These are phyloP conservation scores for Breviolum minutum DNA, from an alignment of 73 alveolate genomes.

Conservation along the genomic window DNA sequence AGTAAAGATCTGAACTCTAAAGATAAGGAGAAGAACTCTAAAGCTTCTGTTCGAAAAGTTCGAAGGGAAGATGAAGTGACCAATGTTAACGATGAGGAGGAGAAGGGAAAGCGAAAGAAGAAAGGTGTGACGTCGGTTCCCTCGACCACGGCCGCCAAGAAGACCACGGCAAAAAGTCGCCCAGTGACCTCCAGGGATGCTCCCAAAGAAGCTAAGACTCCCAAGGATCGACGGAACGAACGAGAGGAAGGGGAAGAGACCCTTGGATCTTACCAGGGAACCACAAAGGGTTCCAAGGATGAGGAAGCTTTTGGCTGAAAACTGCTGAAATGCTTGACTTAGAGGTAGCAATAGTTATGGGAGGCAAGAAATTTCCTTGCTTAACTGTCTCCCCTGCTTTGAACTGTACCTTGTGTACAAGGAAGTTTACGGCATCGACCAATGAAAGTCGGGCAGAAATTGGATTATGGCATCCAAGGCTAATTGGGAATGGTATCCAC, in stretches of 20 bases:
- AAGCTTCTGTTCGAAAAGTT: not conserved
- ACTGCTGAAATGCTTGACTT: not conserved
- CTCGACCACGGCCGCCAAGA: constrained; percentile 7
- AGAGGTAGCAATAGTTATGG: not conserved
- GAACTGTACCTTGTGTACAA: too few relatives aligned
- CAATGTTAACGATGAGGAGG: not conserved
- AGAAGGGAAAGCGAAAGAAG: not conserved
- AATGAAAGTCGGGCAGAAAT: too few relatives aligned
- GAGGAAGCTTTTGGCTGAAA: not conserved
- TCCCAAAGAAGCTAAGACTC: constrained; percentile 41
- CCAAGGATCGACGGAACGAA: constrained; percentile 6
- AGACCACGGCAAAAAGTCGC: constrained; percentile 44
- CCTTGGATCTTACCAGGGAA: not conserved
- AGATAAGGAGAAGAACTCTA: not conserved
- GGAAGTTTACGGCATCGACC: too few relatives aligned
- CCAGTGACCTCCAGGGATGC: constrained; percentile 58
- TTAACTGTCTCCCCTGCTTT: not conserved
- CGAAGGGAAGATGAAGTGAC: not conserved
- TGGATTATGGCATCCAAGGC: too few relatives aligned
- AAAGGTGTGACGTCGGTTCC: not conserved
- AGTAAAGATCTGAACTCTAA: not conserved
- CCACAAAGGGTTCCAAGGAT: not conserved
- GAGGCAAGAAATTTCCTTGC: not conserved
- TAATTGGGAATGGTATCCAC: too few relatives aligned
- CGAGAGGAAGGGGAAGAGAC: not conserved